Evolutionary conservation across 805 yeast species (phyloP).

Genomic region (Wickerhamomyces ciferrii): DNA sequence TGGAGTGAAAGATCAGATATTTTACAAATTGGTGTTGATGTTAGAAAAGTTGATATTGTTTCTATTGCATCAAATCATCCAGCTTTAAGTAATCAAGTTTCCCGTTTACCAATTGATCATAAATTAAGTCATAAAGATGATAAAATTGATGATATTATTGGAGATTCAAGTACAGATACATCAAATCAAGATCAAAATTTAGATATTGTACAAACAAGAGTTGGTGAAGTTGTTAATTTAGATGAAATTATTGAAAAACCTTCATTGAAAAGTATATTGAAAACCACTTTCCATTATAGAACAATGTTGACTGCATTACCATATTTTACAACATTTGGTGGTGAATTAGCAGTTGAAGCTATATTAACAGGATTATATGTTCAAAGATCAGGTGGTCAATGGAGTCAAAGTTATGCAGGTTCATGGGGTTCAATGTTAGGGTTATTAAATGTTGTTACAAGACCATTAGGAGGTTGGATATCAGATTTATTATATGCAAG

Average conservation of each 20-base stretch:
- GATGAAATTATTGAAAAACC: constrained; percentile 24
- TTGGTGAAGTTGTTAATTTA: constrained; percentile 14
- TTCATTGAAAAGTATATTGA: constrained; percentile 10
- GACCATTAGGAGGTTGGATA: constrained; percentile 25
- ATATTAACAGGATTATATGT: constrained; percentile 20
- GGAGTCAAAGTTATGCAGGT: constrained; percentile 22
- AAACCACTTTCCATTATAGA: constrained; percentile 18
- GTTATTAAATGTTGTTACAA: constrained; percentile 23
- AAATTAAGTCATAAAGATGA: neutral
- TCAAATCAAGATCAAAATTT: constrained; percentile 1
- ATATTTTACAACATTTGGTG: constrained; percentile 24
- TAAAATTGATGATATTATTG: constrained; percentile 4
- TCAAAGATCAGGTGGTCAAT: constrained; percentile 11
- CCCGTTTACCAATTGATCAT: neutral
- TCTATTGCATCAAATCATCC: constrained; percentile 14
- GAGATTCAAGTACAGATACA: constrained; percentile 1
- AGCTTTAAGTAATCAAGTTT: constrained; percentile 2
- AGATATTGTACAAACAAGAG: constrained; percentile 11
- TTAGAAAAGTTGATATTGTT: constrained; percentile 16
- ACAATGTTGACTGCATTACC: constrained; percentile 24
- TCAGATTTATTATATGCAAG: constrained; percentile 24
- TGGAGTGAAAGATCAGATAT: constrained; percentile 27
- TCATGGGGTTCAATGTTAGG: constrained; percentile 29
- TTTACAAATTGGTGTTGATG: constrained; percentile 20
- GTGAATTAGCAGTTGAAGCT: constrained; percentile 25